Evolutionary conservation across 768 basidiomycete genomes (phyloP), one percentile per base, ranked within the genome.

Genomic region (Suillus cothurnatus): DNA sequence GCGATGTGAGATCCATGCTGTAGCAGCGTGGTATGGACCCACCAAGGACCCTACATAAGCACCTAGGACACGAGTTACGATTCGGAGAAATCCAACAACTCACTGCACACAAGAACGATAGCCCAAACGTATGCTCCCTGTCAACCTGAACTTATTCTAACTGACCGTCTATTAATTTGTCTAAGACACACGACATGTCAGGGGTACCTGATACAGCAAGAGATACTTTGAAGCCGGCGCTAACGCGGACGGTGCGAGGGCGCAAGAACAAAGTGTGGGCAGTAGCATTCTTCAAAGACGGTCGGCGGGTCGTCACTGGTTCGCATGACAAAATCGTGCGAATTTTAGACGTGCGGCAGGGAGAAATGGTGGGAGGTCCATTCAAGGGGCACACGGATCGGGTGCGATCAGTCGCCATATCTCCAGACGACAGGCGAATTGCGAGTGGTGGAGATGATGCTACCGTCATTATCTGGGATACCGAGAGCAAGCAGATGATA

Each of bases 231-330:
- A 5, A n/a, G 11, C 52, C 31, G 1, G 52, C 28, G 31, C 52
- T 19, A 21, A 32, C 2, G 19, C 31, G 1, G 19, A 8, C 31
- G 71, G 14, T 58, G 72, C 12, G 21, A 19, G 19, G 21, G 52
- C 74, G 76, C 17, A 74, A 73, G 6, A 70, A 74, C 15, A 71
- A 71, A 7, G 70, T 76, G 8, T 73, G 74, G 63, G 73, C 72
- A 52, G 70, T 77, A 39, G 73, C 73, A 8, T 74, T 75, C 68
- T 73, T 75, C 0, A 73, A 73, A 38, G 64, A 75, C 47, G 70
- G 71, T 41, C 67, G 67, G 12, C 67, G 53, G 47, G 67, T 76
- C 21, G 74, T 73, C 45, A 76, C 70, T 11, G 72, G 62, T 36
- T 67, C 76, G 32, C 73, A 76, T 64, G 75, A 76, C 60, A 66